Percentiles rank a stretch among this genome's conserved stretches.
Conservation (phyloP, 2,329 filamentous ascomycete species). For the Alternaria ethzedia region DNA sequence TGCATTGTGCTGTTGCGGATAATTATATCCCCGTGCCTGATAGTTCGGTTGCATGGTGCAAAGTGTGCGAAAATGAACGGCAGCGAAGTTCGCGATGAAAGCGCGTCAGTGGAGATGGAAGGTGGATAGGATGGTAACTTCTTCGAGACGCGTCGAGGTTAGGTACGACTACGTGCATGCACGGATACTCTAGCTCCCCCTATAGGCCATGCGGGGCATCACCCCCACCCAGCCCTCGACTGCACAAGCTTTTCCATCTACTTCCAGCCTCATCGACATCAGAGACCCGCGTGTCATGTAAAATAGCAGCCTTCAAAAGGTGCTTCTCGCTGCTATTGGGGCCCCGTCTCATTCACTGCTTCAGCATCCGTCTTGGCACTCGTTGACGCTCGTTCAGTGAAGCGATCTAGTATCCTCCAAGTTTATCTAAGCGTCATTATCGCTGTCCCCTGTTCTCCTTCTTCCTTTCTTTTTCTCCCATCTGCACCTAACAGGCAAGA, state of each 20-base stretch:
- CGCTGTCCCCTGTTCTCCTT: slow-evolving; percentile 25
- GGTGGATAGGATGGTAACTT: slow-evolving; percentile 26
- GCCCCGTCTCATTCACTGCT: slow-evolving; percentile 15
- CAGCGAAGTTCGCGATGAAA: slow-evolving; percentile 38
- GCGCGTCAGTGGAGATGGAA: slow-evolving; percentile 26
- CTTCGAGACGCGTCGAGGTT: slow-evolving; percentile 35
- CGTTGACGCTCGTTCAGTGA: slow-evolving; percentile 13
- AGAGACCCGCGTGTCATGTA: neutral
- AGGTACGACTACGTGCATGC: slow-evolving; percentile 20
- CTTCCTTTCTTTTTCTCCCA: slow-evolving; percentile 23
- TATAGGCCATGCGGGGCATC: slow-evolving; percentile 30
- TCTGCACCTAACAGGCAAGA: neutral
- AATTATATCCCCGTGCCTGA: slow-evolving; percentile 51
- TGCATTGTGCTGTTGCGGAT: slow-evolving; percentile 43
- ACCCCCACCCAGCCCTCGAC: slow-evolving; percentile 23
- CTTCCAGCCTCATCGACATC: slow-evolving; percentile 3
- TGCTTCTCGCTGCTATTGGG: neutral
- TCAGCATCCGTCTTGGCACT: slow-evolving; percentile 16
- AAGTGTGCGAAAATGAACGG: slow-evolving; percentile 27
- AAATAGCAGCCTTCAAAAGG: neutral
- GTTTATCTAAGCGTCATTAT: slow-evolving; percentile 21
- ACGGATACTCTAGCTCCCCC: slow-evolving; percentile 34
- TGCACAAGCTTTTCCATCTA: slow-evolving; percentile 1
- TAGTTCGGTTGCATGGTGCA: slow-evolving; percentile 53
- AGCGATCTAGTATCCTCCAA: slow-evolving; percentile 3